Evolutionary conservation across 768 basidiomycete species (phyloP).

Genomic region (Tulasnella sp.): DNA sequence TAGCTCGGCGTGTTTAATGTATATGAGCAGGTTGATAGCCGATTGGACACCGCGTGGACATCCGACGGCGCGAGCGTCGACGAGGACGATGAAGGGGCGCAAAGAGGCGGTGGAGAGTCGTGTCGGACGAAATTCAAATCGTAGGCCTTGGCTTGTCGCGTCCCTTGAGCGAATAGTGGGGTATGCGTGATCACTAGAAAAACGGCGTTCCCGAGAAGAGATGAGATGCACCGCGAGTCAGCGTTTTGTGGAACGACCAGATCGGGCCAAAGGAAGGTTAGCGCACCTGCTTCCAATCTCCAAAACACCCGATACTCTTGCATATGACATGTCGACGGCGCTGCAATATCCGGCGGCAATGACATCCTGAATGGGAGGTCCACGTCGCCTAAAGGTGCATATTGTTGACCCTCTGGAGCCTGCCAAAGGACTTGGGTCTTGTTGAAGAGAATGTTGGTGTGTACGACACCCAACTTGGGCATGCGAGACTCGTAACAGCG

Average conservation of each 20-base stretch:
- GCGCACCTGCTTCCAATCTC: constrained; percentile 72
- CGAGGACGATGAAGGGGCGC: constrained; percentile 23
- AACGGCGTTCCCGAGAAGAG: constrained; percentile 19
- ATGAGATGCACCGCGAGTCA: constrained; percentile 1
- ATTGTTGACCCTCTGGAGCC: constrained; percentile 29
- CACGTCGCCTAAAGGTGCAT: constrained; percentile 22
- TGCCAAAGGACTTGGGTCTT: constrained; percentile 57
- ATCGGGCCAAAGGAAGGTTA: neutral
- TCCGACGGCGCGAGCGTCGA: constrained; percentile 5
- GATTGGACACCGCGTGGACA: constrained; percentile 29
- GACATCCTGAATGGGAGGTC: constrained; percentile 64
- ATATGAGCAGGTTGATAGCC: constrained; percentile 29
- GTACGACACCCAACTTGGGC: constrained; percentile 40
- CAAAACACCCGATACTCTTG: constrained; percentile 73
- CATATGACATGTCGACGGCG: constrained; percentile 43
- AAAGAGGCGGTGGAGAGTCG: constrained; percentile 36
- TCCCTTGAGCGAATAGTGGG: constrained; percentile 55
- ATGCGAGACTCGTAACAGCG: constrained; percentile 75
- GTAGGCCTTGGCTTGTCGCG: constrained; percentile 55
- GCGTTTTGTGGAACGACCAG: neutral
- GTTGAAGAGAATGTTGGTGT: constrained; percentile 60
- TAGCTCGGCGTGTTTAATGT: constrained; percentile 40
- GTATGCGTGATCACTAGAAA: constrained; percentile 53
- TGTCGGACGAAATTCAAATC: constrained; percentile 65
- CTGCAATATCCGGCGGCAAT: constrained; percentile 54